Percentiles rank a stretch among this genome's conserved stretches.
Evolutionary conservation across 2,329 filamentous ascomycete genomes (phyloP).

Genomic region (Fusarium fujikuroi): DNA sequence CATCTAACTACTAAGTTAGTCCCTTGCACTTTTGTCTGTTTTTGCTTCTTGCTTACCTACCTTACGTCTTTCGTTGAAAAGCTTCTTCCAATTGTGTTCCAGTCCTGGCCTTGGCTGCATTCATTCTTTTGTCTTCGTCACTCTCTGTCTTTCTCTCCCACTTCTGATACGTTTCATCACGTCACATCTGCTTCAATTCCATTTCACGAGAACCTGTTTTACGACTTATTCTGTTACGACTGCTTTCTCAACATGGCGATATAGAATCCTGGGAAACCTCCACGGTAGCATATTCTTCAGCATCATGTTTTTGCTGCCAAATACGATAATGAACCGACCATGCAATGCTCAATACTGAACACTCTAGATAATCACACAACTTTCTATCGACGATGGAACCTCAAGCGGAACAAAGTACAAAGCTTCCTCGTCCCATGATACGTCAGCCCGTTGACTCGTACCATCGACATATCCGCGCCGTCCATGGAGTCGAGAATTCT

Average conservation of each 20-base stretch:
- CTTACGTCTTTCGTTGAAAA: slow-evolving; percentile 24
- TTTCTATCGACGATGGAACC: slow-evolving; percentile 37
- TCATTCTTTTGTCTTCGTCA: slow-evolving; percentile 25
- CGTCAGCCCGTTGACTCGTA: slow-evolving; percentile 43
- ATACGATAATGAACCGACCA: slow-evolving; percentile 17
- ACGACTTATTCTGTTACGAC: neutral
- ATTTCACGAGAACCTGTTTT: slow-evolving; percentile 1
- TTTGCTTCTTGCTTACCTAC: slow-evolving; percentile 30
- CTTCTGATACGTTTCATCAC: slow-evolving; percentile 2
- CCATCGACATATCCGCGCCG: slow-evolving; percentile 41
- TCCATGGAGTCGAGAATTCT: slow-evolving; percentile 34
- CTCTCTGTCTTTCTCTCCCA: slow-evolving; percentile 5
- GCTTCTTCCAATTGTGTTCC: slow-evolving; percentile 15
- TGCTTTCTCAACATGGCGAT: slow-evolving; percentile 19
- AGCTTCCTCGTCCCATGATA: slow-evolving; percentile 32
- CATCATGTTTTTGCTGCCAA: slow-evolving; percentile 29
- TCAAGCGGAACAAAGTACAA: slow-evolving; percentile 25
- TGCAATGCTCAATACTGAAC: slow-evolving; percentile 25
- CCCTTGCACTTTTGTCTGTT: slow-evolving; percentile 12
- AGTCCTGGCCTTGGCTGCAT: slow-evolving; percentile 38
- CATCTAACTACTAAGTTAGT: neutral
- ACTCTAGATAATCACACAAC: slow-evolving; percentile 14
- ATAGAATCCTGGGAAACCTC: slow-evolving; percentile 16
- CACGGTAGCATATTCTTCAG: slow-evolving; percentile 13
- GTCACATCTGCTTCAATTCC: slow-evolving; percentile 8